A percentile compares a stretch with the other conserved stretches of the same genome.
These are phyloP conservation scores for Polytrichum commune DNA, from an alignment of 225 moss, liverwort and hornwort species.

Conservation along the genomic window DNA sequence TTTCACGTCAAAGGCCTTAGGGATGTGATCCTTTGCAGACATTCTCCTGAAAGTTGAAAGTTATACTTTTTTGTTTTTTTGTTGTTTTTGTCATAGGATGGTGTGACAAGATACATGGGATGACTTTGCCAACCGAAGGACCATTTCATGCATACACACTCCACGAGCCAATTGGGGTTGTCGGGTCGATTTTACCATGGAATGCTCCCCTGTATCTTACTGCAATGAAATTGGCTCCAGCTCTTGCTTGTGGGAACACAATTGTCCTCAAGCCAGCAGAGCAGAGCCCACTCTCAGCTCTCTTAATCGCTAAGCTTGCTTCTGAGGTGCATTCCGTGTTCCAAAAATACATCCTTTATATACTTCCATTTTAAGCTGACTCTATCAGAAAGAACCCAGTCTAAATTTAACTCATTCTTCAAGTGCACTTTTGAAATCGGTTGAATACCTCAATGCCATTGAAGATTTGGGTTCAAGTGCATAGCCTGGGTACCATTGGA, in stretches of 20 bases:
- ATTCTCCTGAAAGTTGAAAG: no score
- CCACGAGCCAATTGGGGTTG: constrained; percentile 63
- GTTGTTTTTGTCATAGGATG: constrained; percentile 13
- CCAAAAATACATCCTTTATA: no score
- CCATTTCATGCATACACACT: constrained; percentile 54
- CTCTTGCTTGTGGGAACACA: constrained; percentile 56
- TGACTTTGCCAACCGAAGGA: constrained; percentile 45
- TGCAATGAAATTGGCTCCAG: constrained; percentile 63
- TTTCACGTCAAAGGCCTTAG: no score
- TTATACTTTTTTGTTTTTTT: no score
- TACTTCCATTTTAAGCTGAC: no score
- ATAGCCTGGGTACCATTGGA: no score
- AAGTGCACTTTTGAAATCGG: no score
- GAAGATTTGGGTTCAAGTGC: no score
- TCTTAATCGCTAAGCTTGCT: constrained; percentile 54
- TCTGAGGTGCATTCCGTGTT: constrained; percentile 29
- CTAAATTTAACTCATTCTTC: no score
- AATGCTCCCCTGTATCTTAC: constrained; percentile 54
- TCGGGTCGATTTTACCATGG: constrained; percentile 63
- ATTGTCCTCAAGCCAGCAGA: constrained; percentile 63
- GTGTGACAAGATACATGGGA: constrained; percentile 54
- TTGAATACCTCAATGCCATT: no score
- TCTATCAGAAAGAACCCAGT: no score
- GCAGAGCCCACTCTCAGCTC: constrained; percentile 55
- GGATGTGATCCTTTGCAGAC: no score